Percentiles rank a stretch among this genome's conserved stretches.
Conservation (phyloP, 106 monocot genomes). For the Posidonia australis region DNA sequence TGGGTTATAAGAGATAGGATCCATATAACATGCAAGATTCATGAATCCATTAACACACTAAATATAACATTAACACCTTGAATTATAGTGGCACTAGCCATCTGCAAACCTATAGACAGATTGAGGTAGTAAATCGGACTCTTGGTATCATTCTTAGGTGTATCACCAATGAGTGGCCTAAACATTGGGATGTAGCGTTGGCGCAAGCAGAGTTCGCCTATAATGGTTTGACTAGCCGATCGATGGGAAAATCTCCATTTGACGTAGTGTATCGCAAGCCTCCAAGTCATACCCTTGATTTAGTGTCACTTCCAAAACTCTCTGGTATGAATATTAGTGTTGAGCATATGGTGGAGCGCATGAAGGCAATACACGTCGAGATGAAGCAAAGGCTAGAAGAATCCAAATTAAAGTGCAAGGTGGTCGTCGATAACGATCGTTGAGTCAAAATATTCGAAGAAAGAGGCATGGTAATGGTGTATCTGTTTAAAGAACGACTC, state of each 20-base stretch:
- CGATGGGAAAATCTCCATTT: too few relatives aligned
- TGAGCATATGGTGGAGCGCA: too few relatives aligned
- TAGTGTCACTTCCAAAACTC: too few relatives aligned
- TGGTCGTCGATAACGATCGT: not conserved
- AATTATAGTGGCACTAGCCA: not conserved
- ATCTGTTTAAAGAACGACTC: not conserved
- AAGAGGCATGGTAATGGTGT: not conserved
- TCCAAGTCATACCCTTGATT: too few relatives aligned
- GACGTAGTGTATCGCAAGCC: too few relatives aligned
- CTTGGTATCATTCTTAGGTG: not conserved
- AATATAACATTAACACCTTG: not conserved
- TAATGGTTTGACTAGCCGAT: not conserved
- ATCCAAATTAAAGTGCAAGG: not conserved
- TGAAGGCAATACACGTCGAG: too few relatives aligned
- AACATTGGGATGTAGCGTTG: not conserved
- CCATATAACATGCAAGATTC: too few relatives aligned
- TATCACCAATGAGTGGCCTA: not conserved
- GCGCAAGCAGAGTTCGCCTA: not conserved
- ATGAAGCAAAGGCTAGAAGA: too few relatives aligned
- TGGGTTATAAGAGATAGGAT: too few relatives aligned
- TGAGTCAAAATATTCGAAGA: not conserved
- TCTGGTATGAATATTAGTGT: too few relatives aligned
- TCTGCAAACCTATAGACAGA: not conserved
- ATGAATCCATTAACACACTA: too few relatives aligned
- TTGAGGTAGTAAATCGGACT: not conserved